Base-by-base conservation (phyloP, 768 basidiomycete species). In the Dioszegia hungarica region DNA sequence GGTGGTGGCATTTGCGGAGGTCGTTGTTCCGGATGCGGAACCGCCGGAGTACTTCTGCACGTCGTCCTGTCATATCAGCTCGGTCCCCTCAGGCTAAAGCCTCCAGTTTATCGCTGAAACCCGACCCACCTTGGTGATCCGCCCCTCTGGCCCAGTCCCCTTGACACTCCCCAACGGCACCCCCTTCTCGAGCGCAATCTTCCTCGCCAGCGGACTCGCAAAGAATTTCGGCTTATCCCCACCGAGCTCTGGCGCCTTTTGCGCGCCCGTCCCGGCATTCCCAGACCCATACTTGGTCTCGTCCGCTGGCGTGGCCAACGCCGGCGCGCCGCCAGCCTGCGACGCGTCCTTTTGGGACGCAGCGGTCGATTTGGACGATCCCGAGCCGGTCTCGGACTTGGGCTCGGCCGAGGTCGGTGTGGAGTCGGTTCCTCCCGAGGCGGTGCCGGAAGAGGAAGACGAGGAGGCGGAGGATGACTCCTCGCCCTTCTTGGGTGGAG, bases 181-280 rank as follows among this genome's bases (percentile, higher is more conserved):
- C 24, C 95, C 95, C 61, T 84, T 84, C 74, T 98, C 95, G 19
- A 94, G 79, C 36, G 95, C 95, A 70, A 99, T 87, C 79, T 93
- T 94, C 82, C 95, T 95, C 40, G 95, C 95, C 64, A 95, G 82
- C 28, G 95, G 94, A 27, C 88, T 87, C 14, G 93, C 95, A 73
- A 94, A 94, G 79, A 98, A 72, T 50, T 65, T 75, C 19, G 72
- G 72, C 58, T 66, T 74, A 44, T 75, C 74, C 25, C 66, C 64
- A 34, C 14, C 54, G 48, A 14, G 53, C 44, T 51, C 65, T 1
- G 74, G 72, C 24, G 63, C 59, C 62, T 75, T 72, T 37, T 57
- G 63, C 1, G 56, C 64, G 28, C 61, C 64, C 27, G 59, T 64
- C 20, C 60, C 60, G 27, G 53, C 65, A 31, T 60, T 63, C 37